Evolutionary conservation across 2,329 filamentous ascomycete genomes (phyloP).

Genomic region (Domatiomyces globalis): DNA sequence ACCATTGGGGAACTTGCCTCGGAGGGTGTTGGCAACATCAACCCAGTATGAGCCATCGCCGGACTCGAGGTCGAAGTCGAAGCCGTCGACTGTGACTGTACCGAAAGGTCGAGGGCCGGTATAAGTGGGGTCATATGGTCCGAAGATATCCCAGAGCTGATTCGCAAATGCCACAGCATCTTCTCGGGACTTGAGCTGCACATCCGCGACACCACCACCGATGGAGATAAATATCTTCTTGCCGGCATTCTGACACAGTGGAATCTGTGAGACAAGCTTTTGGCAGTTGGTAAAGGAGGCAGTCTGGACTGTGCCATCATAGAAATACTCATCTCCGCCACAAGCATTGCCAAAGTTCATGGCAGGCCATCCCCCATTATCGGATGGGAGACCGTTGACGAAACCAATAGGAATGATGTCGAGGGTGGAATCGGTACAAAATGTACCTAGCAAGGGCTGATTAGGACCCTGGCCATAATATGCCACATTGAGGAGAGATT

Average conservation of each 20-base stretch:
- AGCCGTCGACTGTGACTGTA: constrained; percentile 50
- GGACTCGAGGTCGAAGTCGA: constrained; percentile 63
- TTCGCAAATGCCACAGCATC: constrained; percentile 45
- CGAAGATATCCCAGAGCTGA: constrained; percentile 57
- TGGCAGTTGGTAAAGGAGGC: constrained; percentile 31
- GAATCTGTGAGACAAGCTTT: constrained; percentile 33
- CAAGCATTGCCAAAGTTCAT: constrained; percentile 46
- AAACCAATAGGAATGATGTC: constrained; percentile 46
- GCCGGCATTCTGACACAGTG: constrained; percentile 47
- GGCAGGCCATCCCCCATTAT: constrained; percentile 34
- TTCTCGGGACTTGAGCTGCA: constrained; percentile 43
- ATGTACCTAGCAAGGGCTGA: constrained; percentile 36
- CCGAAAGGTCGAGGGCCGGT: constrained; percentile 51
- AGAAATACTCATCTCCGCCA: constrained; percentile 26
- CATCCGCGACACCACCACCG: constrained; percentile 55
- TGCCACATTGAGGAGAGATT: not conserved
- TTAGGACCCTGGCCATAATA: constrained; percentile 37
- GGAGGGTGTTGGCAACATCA: constrained; percentile 46
- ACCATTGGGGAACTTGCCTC: constrained; percentile 38
- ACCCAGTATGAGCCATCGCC: constrained; percentile 42
- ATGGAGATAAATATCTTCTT: constrained; percentile 63
- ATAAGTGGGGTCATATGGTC: constrained; percentile 36
- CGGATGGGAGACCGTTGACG: constrained; percentile 40
- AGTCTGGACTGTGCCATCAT: constrained; percentile 19
- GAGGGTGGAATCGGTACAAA: constrained; percentile 37